These are phyloP conservation scores for Aspergillus transmontanensis DNA, from an alignment of 2,329 filamentous ascomycete genomes.

Conservation along the genomic window DNA sequence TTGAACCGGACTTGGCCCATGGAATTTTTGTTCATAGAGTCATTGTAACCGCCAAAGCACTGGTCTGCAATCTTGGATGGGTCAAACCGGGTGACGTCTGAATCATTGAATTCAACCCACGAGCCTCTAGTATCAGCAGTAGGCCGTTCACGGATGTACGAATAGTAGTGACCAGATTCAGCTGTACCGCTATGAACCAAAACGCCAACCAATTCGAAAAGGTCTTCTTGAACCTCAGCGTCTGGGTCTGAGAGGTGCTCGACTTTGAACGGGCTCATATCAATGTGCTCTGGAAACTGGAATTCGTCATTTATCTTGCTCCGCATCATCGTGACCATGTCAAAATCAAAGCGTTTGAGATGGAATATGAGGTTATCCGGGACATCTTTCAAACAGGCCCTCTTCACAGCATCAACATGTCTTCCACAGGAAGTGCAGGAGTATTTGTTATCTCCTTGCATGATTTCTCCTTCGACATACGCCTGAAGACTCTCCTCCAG, in stretches of 20 bases:
- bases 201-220: constrained; percentile 92
- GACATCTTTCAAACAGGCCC: constrained; percentile 87
- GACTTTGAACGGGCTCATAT: constrained; percentile 90
- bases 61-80: constrained; percentile 69
- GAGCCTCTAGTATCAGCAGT: constrained; percentile 48
- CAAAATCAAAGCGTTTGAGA: constrained; percentile 65
- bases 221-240: constrained; percentile 63
- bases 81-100: constrained; percentile 77
- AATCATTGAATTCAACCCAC: constrained; percentile 96
- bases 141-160: constrained; percentile 83
- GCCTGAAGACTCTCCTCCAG: constrained; percentile 86
- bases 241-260: constrained; percentile 72
- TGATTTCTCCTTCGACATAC: constrained; percentile 94
- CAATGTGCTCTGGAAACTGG: constrained; percentile 77
- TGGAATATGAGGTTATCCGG: constrained; percentile 96
- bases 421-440: constrained; percentile 88
- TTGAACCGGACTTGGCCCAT: constrained; percentile 54
- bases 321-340: constrained; percentile 67
- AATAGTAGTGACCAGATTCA: constrained; percentile 96
- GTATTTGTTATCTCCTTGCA: constrained; percentile 99
- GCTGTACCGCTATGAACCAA: constrained; percentile 91
- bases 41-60: constrained; percentile 77
- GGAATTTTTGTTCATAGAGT: constrained; percentile 51
- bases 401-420: constrained; percentile 90
- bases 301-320: constrained; percentile 97